Conservation (phyloP, 129 eudicot genomes). For the Rutidosis leptorrhynchoides region DNA sequence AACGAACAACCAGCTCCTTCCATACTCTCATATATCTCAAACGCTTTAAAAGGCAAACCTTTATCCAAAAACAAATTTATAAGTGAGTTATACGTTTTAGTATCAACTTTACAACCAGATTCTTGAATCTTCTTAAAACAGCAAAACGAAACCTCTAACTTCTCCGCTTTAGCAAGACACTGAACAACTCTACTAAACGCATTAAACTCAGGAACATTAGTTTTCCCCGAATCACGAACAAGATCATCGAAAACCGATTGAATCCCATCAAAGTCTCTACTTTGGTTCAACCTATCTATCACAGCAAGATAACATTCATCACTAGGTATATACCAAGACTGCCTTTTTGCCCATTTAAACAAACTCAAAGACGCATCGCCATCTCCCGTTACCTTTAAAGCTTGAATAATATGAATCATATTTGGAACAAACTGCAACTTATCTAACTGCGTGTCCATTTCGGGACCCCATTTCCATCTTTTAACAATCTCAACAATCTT, state of each 20-base stretch:
- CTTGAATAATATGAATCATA: slow-evolving; percentile 72
- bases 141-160: slow-evolving; percentile 79
- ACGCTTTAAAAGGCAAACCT: slow-evolving; percentile 93
- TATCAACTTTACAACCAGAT: slow-evolving; percentile 57
- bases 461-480: slow-evolving; percentile 99
- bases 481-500: slow-evolving; percentile 84
- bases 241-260: slow-evolving; percentile 78
- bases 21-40: slow-evolving; percentile 90
- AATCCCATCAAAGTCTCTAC: slow-evolving; percentile 78
- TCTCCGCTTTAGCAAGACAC: slow-evolving; percentile 81
- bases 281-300: slow-evolving; percentile 65
- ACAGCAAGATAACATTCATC: slow-evolving; percentile 66
- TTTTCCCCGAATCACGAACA: slow-evolving; percentile 48
- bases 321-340: slow-evolving; percentile 64
- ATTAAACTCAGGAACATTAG: slow-evolving; percentile 32
- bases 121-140: slow-evolving; percentile 89
- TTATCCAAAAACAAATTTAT: slow-evolving; percentile 70
- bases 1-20: slow-evolving; percentile 67
- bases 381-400: slow-evolving; percentile 59
- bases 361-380: slow-evolving; percentile 61
- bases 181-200: slow-evolving; percentile 77
- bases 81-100: slow-evolving; percentile 68
- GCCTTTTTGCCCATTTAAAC: slow-evolving; percentile 88
- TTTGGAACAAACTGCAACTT: slow-evolving; percentile 84
- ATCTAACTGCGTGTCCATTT: slow-evolving; percentile 91